Conservation (phyloP, 2,329 filamentous ascomycete genomes). For the Aspergillus sp. region DNA sequence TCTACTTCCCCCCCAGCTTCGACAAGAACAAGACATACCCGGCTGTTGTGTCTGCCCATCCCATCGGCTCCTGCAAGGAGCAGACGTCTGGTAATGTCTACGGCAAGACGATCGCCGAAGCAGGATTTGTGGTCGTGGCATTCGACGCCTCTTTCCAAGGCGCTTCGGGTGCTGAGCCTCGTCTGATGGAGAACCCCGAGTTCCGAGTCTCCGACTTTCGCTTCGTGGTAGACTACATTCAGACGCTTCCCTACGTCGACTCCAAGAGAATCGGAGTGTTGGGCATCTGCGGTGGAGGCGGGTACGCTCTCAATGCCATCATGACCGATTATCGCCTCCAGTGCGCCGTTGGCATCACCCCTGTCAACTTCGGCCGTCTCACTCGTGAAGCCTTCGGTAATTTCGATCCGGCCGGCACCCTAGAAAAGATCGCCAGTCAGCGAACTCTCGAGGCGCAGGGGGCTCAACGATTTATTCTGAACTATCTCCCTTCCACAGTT, state of each 20-base stretch:
- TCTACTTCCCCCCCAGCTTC: conserved; percentile 16
- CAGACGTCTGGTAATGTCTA: conserved; percentile 23
- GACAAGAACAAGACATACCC: conserved; percentile 16
- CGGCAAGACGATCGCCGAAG: conserved; percentile 16
- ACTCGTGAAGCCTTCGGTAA: conserved; percentile 16
- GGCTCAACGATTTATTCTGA: conserved; percentile 15
- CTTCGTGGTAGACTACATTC: conserved; percentile 23
- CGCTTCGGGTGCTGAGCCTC: conserved; percentile 21
- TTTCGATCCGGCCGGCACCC: conserved; percentile 7
- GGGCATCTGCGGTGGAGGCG: conserved; percentile 24
- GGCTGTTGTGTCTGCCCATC: conserved; percentile 21
- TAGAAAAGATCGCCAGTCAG: conserved; percentile 19
- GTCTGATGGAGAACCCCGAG: conserved; percentile 24
- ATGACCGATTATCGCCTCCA: conserved; percentile 24
- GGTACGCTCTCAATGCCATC: conserved; percentile 19
- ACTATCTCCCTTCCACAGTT: conserved; percentile 13
- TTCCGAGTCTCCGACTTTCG: conserved; percentile 24
- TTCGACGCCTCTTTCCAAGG: conserved; percentile 27
- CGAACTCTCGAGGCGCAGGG: conserved; percentile 18
- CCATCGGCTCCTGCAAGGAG: conserved; percentile 23
- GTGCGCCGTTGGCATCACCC: conserved; percentile 17
- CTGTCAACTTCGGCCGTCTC: conserved; percentile 18
- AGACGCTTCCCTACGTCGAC: conserved; percentile 20
- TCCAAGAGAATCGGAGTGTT: conserved; percentile 22
- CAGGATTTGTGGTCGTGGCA: conserved; percentile 14